Evolutionary conservation across 331 rosid species (phyloP).

Genomic region (Quercus lobata): DNA sequence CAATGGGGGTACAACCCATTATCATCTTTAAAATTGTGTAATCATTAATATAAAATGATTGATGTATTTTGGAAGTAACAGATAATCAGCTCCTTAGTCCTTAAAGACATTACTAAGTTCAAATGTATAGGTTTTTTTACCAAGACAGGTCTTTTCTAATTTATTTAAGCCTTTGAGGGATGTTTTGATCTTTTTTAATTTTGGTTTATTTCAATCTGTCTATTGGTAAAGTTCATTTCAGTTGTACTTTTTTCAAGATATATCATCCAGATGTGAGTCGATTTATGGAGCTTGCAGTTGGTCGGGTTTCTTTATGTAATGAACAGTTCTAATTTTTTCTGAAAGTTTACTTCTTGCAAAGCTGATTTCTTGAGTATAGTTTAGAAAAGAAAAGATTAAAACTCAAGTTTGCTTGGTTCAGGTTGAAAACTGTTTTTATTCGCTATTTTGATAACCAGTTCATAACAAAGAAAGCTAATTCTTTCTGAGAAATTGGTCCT

Average conservation of each 20-base stretch:
- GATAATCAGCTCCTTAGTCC: too few species aligned
- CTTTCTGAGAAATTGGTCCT: not conserved
- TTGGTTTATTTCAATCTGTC: not conserved
- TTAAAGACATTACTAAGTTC: not conserved
- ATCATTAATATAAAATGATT: too few species aligned
- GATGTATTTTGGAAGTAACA: too few species aligned
- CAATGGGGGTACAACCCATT: not conserved
- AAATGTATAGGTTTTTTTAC: not conserved
- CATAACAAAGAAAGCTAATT: not conserved
- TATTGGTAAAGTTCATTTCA: too few species aligned
- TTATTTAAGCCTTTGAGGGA: too few species aligned
- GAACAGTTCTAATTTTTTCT: not conserved
- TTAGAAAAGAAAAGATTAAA: not conserved
- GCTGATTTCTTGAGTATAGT: not conserved
- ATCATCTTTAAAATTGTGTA: too few species aligned
- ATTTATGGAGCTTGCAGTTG: not conserved
- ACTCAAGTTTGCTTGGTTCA: not conserved
- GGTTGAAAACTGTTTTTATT: not conserved
- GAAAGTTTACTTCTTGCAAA: too few species aligned
- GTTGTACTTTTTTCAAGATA: not conserved
- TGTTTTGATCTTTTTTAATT: too few species aligned
- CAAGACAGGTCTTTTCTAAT: not conserved
- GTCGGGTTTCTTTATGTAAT: not conserved
- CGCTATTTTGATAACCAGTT: not conserved
- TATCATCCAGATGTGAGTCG: not conserved